phyloP scores from a whole-genome alignment of 1,284 basidiomycete genomes.

The Irpex sp. region DNA sequence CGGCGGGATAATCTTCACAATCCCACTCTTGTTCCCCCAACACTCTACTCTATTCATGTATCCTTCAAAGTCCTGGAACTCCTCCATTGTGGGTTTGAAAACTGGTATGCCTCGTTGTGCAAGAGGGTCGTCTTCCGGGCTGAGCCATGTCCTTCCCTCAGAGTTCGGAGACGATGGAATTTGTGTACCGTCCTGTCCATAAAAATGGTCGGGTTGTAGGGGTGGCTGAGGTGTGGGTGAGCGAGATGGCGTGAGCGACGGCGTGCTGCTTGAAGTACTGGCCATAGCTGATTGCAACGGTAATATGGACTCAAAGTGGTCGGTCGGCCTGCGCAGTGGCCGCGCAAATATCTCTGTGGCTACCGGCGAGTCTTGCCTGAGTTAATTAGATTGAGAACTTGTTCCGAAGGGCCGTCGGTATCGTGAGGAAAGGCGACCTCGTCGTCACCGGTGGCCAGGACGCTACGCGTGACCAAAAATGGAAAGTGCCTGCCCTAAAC shows the following conservation, averaged over 20 bases:
- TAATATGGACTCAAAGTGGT: neutral
- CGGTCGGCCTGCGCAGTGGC: neutral
- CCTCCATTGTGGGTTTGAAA: constrained; percentile 86
- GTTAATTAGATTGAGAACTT: neutral
- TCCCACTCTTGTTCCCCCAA: constrained; percentile 86
- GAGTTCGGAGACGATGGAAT: constrained; percentile 53
- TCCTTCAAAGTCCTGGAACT: constrained; percentile 83
- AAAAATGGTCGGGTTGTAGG: constrained; percentile 79
- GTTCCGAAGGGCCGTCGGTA: neutral
- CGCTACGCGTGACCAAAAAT: constrained; percentile 6
- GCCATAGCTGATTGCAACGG: constrained; percentile 15
- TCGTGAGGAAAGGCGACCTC: constrained; percentile 1
- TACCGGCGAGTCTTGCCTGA: neutral
- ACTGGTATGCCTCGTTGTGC: constrained; percentile 88
- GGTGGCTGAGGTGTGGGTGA: constrained; percentile 44
- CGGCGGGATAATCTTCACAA: constrained; percentile 92
- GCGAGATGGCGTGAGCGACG: constrained; percentile 49
- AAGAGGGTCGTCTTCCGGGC: constrained; percentile 77
- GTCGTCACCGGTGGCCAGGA: constrained; percentile 1
- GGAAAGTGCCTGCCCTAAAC: constrained; percentile 12
- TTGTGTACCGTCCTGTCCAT: constrained; percentile 41
- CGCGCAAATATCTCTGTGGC: neutral
- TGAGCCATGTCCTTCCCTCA: constrained; percentile 57
- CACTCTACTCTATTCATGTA: constrained; percentile 82
- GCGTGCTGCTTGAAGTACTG: constrained; percentile 25